phyloP scores from a whole-genome alignment of 2,329 filamentous ascomycete species.

The Cladosporium austrohemisphaericum region DNA sequence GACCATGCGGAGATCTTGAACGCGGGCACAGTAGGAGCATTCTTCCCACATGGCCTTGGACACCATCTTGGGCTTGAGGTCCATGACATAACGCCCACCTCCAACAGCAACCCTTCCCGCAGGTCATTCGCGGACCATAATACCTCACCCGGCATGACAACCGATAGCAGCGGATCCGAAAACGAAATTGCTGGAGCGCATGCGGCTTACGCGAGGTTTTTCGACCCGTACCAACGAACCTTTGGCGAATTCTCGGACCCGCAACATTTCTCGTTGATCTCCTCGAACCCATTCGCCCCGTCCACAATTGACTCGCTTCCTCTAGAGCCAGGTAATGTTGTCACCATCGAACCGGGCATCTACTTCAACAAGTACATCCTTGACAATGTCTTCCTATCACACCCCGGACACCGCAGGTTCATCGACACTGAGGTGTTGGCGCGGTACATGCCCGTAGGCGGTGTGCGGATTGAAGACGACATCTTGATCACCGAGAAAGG shows the following conservation, averaged over 20 bases:
- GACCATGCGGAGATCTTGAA: slow-evolving; percentile 44
- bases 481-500: slow-evolving; percentile 75
- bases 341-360: slow-evolving; percentile 90
- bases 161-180: too few species aligned
- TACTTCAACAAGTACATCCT: slow-evolving; percentile 74
- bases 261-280: slow-evolving; percentile 6
- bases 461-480: slow-evolving; percentile 86
- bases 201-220: neutral
- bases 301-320: slow-evolving; percentile 13
- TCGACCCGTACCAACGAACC: neutral
- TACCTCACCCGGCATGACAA: too few species aligned
- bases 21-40: slow-evolving; percentile 41
- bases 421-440: slow-evolving; percentile 64
- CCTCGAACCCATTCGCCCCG: neutral
- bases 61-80: slow-evolving; percentile 51
- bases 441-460: slow-evolving; percentile 72
- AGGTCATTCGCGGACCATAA: too few species aligned
- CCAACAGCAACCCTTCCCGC: neutral
- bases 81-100: slow-evolving; percentile 42
- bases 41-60: slow-evolving; percentile 49
- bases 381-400: slow-evolving; percentile 60
- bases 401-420: slow-evolving; percentile 55
- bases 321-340: slow-evolving; percentile 64
- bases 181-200: neutral
- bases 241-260: neutral